These are phyloP conservation scores for Termitomyces sp. DNA, from an alignment of 768 basidiomycete species.

Conservation along the genomic window DNA sequence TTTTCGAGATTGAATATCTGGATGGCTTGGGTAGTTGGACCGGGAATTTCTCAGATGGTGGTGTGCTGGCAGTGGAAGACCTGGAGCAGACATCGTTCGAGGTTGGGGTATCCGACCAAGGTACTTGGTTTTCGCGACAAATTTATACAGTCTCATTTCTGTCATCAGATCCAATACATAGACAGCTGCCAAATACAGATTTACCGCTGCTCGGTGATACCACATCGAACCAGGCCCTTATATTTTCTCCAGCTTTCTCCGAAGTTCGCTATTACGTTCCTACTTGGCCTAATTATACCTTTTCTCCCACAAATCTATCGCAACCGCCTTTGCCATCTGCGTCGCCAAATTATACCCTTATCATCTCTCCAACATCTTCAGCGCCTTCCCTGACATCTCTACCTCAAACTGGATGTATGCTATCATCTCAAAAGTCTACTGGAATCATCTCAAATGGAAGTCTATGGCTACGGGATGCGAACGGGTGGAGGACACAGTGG, in stretches of 20 bases:
- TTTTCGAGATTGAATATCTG: conserved; percentile 44
- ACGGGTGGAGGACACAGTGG: conserved; percentile 72
- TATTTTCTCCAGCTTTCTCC: conserved; percentile 63
- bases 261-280: conserved; percentile 28
- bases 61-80: conserved; percentile 46
- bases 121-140: conserved; percentile 17
- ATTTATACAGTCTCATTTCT: background rate
- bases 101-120: conserved; percentile 49
- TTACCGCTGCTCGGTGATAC: conserved; percentile 70
- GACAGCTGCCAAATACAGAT: conserved; percentile 24
- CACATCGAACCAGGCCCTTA: conserved; percentile 64
- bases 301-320: conserved; percentile 54
- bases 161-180: conserved; percentile 45
- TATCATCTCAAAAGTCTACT: conserved; percentile 35
- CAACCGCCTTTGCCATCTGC: conserved; percentile 37
- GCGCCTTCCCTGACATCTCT: conserved; percentile 32
- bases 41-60: conserved; percentile 43
- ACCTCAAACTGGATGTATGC: conserved; percentile 57
- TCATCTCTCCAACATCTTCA: conserved; percentile 49
- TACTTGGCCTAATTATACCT: conserved; percentile 72
- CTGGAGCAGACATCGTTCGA: conserved; percentile 46
- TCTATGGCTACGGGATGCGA: conserved; percentile 52
- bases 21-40: conserved; percentile 53
- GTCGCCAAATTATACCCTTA: conserved; percentile 48
- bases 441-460: conserved; percentile 41